Evolutionary conservation across 495 filamentous ascomycete species (phyloP), one percentile per base, ranked within the genome.

Genomic region (Penicillium maclennaniae): DNA sequence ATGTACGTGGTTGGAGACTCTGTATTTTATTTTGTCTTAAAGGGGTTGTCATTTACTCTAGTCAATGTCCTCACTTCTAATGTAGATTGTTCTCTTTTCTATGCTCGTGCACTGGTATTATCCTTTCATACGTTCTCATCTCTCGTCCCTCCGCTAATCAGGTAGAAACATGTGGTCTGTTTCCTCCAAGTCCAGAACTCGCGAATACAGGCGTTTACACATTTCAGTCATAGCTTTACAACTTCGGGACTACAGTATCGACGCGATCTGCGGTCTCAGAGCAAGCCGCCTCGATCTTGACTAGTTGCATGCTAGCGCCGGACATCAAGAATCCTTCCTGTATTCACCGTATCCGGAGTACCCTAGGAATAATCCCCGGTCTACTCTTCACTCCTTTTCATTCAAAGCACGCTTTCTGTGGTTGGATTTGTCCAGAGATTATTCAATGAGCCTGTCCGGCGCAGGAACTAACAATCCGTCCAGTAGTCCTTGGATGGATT

Each of bases 221-320:
- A 34, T 34, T 14, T 14, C 9, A 34, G 1, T 34, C 8, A 34
- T 12, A 31, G 23, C 23, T 23, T 23, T 23, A 31, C 27, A 31
- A 45, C 46, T 58, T 54, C 46, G 50, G 55, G 55, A 49, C 55
- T 53, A n/a, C n/a, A n/a, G n/a, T n/a, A 41, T 58, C 55, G 54
- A 57, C 43, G 42, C 16, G 58, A 56, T 60, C 58, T 56, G 58
- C 58, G 38, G 49, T 60, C 46, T 52, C 49, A 58, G 39, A 19
- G 34, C 55, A 50, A 56, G 54, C 43, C 55, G 40, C 49, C 46
- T 49, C 39, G 43, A 28, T 39, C 36, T 45, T 46, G 45, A 27
- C 53, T 38, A 14, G 37, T 40, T 51, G 20, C 12, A 47, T 47
- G 37, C 51, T 61, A 60, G 53, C 25, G 28, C 8, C 5, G 23